phyloP scores from a whole-genome alignment of 805 yeast species.

The Blastobotrys americana region DNA sequence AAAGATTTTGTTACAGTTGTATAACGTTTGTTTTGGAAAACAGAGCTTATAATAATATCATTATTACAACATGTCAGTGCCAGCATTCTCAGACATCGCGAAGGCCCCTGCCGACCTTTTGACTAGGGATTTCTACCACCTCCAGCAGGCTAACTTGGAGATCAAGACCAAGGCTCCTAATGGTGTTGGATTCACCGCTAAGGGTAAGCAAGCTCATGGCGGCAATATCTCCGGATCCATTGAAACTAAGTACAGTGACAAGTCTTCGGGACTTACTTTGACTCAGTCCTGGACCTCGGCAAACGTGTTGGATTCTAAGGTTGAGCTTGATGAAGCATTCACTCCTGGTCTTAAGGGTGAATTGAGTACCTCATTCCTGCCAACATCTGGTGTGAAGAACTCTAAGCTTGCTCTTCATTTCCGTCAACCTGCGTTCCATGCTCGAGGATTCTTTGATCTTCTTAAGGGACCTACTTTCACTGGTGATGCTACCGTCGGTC shows the following conservation, averaged over 20 bases:
- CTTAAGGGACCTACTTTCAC: slow-evolving; percentile 92
- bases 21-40: no score
- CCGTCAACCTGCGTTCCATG: slow-evolving; percentile 87
- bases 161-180: slow-evolving; percentile 91
- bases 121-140: slow-evolving; percentile 88
- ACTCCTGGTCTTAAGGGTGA: slow-evolving; percentile 95
- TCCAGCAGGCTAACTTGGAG: slow-evolving; percentile 78
- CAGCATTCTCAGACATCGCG: slow-evolving; percentile 88
- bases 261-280: slow-evolving; percentile 82
- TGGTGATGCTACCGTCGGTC: slow-evolving; percentile 92
- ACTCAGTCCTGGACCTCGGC: slow-evolving; percentile 98
- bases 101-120: slow-evolving; percentile 87
- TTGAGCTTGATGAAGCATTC: slow-evolving; percentile 84
- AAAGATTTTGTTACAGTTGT: no score
- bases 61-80: slow-evolving; percentile 86
- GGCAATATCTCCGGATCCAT: slow-evolving; percentile 79
- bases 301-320: slow-evolving; percentile 84
- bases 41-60: no score
- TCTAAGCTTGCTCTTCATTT: slow-evolving; percentile 87
- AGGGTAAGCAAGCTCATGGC: slow-evolving; percentile 78
- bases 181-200: slow-evolving; percentile 90
- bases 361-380: slow-evolving; percentile 78
- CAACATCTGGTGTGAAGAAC: slow-evolving; percentile 69
- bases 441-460: slow-evolving; percentile 90
- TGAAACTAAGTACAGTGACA: slow-evolving; percentile 90